phyloP scores from a whole-genome alignment of 164 flowering plant species.

The Euptelea pleiosperma region DNA sequence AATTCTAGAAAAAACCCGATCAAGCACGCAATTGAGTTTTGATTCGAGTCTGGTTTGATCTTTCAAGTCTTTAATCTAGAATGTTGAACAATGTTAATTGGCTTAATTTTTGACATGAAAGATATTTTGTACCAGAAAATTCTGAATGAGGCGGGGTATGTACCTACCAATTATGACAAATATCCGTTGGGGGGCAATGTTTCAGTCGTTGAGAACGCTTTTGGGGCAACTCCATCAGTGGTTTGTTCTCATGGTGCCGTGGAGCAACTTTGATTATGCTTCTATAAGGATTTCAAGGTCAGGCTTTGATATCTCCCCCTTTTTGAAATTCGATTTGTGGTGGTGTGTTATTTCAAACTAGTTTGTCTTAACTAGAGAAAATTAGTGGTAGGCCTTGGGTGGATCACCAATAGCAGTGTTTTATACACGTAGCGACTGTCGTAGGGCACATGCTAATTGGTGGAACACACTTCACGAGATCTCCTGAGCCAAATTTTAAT shows the following conservation, averaged over 20 bases:
- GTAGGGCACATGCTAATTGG: too few species aligned
- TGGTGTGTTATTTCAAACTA: too few species aligned
- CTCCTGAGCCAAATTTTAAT: too few species aligned
- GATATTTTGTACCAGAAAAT: constrained; percentile 42
- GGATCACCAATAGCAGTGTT: too few species aligned
- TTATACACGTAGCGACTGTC: too few species aligned
- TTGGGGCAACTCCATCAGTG: constrained; percentile 58
- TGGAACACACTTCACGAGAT: too few species aligned
- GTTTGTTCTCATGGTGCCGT: constrained; percentile 62
- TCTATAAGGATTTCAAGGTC: constrained; percentile 83
- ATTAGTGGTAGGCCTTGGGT: too few species aligned
- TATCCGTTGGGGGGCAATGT: constrained; percentile 77
- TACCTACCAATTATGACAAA: constrained; percentile 61
- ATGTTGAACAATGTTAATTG: not conserved
- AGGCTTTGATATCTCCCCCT: constrained; percentile 4
- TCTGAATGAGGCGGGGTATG: constrained; percentile 68
- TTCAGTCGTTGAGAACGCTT: constrained; percentile 71
- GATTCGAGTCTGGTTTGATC: too few species aligned
- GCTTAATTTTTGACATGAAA: not conserved
- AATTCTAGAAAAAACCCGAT: too few species aligned
- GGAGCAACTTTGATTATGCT: constrained; percentile 72
- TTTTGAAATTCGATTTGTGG: not conserved
- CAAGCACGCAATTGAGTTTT: too few species aligned
- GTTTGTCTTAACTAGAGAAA: too few species aligned
- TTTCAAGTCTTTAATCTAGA: too few species aligned